phyloP scores from a whole-genome alignment of 192 early-diverging fungal genomes.

The Gonapodya prolifera region DNA sequence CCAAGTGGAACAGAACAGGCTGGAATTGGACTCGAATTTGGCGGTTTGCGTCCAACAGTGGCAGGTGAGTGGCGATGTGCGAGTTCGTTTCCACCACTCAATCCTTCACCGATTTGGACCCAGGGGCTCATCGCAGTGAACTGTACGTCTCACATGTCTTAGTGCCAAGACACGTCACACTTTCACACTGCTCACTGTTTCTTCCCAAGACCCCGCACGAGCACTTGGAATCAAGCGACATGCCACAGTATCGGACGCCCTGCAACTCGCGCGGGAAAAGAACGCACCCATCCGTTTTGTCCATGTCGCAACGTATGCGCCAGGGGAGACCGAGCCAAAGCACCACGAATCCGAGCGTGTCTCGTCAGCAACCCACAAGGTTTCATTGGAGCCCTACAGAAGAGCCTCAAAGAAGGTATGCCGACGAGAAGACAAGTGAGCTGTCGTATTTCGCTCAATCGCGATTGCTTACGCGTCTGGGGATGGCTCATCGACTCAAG shows the following conservation, averaged over 20 bases:
- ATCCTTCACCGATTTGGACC: neutral
- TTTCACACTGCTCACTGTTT: neutral
- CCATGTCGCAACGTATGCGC: conserved; percentile 71
- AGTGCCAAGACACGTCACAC: neutral
- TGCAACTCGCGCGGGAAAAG: conserved; percentile 35
- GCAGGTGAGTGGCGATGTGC: conserved; percentile 50
- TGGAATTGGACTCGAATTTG: conserved; percentile 45
- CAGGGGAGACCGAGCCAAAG: conserved; percentile 46
- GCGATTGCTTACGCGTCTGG: conserved; percentile 7
- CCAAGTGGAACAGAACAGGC: conserved; percentile 43
- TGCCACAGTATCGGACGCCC: conserved; percentile 32
- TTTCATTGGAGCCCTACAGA: conserved; percentile 71
- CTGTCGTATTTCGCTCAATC: conserved; percentile 4
- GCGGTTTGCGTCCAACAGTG: conserved; percentile 90
- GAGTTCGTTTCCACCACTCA: conserved; percentile 11
- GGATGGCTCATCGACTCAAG: conserved; percentile 17
- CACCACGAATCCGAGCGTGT: conserved; percentile 5
- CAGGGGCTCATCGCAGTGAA: conserved; percentile 35
- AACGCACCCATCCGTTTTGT: conserved; percentile 36
- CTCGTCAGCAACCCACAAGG: conserved; percentile 63
- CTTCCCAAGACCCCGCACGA: conserved; percentile 48
- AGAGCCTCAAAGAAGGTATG: conserved; percentile 6
- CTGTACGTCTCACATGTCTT: conserved; percentile 22
- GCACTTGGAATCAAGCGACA: conserved; percentile 63
- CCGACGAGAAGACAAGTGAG: neutral